Percentiles rank a stretch among this genome's conserved stretches.
Evolutionary conservation across 495 filamentous ascomycete species (phyloP).

Genomic region (Jackrogersella multiformis): DNA sequence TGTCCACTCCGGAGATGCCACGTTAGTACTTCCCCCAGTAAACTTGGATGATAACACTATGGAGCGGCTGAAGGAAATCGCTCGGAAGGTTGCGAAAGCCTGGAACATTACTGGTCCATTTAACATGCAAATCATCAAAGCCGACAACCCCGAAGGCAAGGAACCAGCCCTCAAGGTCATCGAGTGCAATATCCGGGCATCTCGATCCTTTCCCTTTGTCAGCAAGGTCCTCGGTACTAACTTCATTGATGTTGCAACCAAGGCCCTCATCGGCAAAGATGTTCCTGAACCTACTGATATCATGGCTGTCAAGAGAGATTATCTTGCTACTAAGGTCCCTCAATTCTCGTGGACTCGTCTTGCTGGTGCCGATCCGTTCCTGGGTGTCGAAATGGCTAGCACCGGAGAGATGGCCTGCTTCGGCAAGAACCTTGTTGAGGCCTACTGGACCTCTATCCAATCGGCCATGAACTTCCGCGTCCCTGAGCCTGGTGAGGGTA

Average conservation of each 20-base stretch:
- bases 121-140: slow-evolving; percentile 99
- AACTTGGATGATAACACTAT: slow-evolving; percentile 78
- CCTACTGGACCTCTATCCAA: slow-evolving; percentile 96
- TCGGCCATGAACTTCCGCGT: slow-evolving; percentile 99
- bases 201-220: slow-evolving; percentile 96
- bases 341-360: slow-evolving; percentile 99
- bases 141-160: slow-evolving; percentile 72
- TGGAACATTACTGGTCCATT: slow-evolving; percentile 98
- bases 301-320: slow-evolving; percentile 88
- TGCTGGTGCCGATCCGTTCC: slow-evolving; percentile 96
- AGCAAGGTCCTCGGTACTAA: slow-evolving; percentile 96
- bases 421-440: slow-evolving; percentile 92
- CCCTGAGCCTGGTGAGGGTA: slow-evolving; percentile 89
- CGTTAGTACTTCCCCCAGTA: slow-evolving; percentile 89
- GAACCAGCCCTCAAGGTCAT: slow-evolving; percentile 90
- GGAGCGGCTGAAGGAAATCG: slow-evolving; percentile 90
- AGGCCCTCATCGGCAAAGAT: slow-evolving; percentile 85
- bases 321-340: slow-evolving; percentile 94
- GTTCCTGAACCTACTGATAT: slow-evolving; percentile 88
- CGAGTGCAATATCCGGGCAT: slow-evolving; percentile 97
- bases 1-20: slow-evolving; percentile 98
- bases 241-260: slow-evolving; percentile 97
- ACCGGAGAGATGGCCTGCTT: slow-evolving; percentile 99
- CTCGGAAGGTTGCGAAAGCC: slow-evolving; percentile 93
- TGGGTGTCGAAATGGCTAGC: slow-evolving; percentile 96